phyloP scores from a whole-genome alignment of 2,329 filamentous ascomycete genomes.

The Scytalidium sp. region DNA sequence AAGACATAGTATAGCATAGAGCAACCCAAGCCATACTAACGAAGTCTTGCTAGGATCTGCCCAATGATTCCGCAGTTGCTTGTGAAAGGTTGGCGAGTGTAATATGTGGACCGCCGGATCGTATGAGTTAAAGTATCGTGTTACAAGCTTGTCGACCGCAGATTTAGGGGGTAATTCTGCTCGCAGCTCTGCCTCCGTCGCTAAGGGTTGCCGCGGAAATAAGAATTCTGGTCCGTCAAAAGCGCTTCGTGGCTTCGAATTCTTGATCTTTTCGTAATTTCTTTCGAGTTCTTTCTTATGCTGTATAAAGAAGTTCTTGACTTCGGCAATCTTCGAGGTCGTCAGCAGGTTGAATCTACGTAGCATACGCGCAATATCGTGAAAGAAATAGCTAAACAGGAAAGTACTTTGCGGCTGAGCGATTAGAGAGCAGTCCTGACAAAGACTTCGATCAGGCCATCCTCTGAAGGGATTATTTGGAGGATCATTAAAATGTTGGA shows the following conservation, averaged over 20 bases:
- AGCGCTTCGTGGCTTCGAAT: slow-evolving; percentile 58
- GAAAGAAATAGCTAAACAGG: too few species aligned
- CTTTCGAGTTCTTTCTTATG: slow-evolving; percentile 89
- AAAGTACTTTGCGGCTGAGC: too few species aligned
- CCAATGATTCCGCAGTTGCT: slow-evolving; percentile 66
- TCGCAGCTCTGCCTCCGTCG: slow-evolving; percentile 74
- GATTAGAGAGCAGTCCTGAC: too few species aligned
- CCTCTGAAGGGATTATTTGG: neutral
- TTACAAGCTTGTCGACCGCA: slow-evolving; percentile 79
- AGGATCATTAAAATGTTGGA: neutral
- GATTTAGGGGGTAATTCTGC: slow-evolving; percentile 77
- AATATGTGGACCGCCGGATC: slow-evolving; percentile 70
- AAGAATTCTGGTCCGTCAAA: slow-evolving; percentile 72
- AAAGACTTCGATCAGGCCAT: neutral
- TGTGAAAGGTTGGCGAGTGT: slow-evolving; percentile 81
- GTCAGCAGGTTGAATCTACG: neutral
- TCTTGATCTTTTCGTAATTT: slow-evolving; percentile 73
- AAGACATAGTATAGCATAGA: slow-evolving; percentile 74
- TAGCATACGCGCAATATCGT: too few species aligned
- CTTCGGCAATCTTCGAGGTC: slow-evolving; percentile 71
- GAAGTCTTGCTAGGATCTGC: slow-evolving; percentile 68
- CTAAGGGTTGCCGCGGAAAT: slow-evolving; percentile 67
- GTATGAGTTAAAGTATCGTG: slow-evolving; percentile 85
- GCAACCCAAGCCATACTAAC: slow-evolving; percentile 74
- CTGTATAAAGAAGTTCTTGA: slow-evolving; percentile 82